Percentiles rank a stretch among this genome's conserved stretches.
Conservation (phyloP, 2,329 filamentous ascomycete species). For the Ophiocordyceps camponoti-leonardi region DNA sequence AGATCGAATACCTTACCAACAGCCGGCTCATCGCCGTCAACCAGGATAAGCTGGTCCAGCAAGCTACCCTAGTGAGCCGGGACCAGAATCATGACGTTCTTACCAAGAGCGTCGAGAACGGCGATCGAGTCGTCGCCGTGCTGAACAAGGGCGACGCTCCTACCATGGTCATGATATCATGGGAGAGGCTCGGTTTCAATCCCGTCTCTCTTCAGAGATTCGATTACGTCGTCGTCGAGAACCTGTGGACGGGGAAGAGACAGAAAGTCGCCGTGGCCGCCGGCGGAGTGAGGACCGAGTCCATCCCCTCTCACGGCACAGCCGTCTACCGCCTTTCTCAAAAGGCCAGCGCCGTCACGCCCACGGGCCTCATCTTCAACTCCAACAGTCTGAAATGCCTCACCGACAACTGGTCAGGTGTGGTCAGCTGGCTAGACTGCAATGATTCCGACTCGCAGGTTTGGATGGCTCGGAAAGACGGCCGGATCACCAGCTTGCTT, state of each 20-base stretch:
- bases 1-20: conserved; percentile 20
- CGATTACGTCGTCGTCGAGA: conserved; percentile 15
- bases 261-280: conserved; percentile 6
- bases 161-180: conserved; percentile 12
- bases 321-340: conserved; percentile 23
- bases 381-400: conserved; percentile 25
- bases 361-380: conserved; percentile 32
- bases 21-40: conserved; percentile 22
- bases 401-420: conserved; percentile 12
- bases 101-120: conserved; percentile 26
- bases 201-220: conserved; percentile 8
- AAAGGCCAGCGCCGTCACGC: conserved; percentile 11
- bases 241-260: conserved; percentile 23
- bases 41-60: conserved; percentile 23
- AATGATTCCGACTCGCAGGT: conserved; percentile 21
- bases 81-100: conserved; percentile 25
- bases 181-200: conserved; percentile 19
- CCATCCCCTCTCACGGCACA: conserved; percentile 20
- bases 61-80: conserved; percentile 28
- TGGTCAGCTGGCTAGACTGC: conserved; percentile 18
- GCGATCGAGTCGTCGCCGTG: conserved; percentile 27
- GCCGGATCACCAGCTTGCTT: conserved; percentile 19
- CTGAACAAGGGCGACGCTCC: conserved; percentile 21
- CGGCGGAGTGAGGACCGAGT: conserved; percentile 8
- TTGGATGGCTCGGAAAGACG: conserved; percentile 18